Percentiles rank a stretch among this genome's conserved stretches.
phyloP scores from a whole-genome alignment of 75 land plant species.

The Gnetum montanum region DNA sequence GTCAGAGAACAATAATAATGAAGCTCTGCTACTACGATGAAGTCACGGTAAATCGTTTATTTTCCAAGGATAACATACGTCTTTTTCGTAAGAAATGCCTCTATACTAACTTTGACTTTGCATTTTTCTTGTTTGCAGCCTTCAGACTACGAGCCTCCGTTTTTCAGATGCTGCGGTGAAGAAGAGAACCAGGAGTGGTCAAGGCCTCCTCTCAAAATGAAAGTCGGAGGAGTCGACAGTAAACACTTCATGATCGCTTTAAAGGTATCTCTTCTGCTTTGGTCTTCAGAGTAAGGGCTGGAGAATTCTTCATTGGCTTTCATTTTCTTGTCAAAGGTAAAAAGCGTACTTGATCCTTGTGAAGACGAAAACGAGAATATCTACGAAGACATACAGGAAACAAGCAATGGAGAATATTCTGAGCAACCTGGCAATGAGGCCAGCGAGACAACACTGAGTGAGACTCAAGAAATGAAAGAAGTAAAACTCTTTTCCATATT shows the following conservation, averaged over 20 bases:
- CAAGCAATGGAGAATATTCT: constrained; percentile 1
- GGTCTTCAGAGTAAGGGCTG: not conserved
- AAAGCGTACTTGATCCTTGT: constrained; percentile 73
- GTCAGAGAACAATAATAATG: constrained; percentile 91
- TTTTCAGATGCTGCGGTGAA: constrained; percentile 52
- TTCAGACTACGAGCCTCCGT: constrained; percentile 83
- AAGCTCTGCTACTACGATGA: constrained; percentile 90
- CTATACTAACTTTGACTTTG: no score
- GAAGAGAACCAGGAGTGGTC: constrained; percentile 51
- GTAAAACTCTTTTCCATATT: not conserved
- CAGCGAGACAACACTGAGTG: not conserved
- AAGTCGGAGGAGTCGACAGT: constrained; percentile 87
- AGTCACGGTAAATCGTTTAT: constrained; percentile 59
- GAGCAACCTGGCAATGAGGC: not conserved
- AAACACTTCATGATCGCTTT: constrained; percentile 63
- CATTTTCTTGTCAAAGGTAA: constrained; percentile 57
- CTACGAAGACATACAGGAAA: not conserved
- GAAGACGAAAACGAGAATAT: constrained; percentile 35
- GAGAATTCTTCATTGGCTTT: constrained; percentile 2
- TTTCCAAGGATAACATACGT: no score
- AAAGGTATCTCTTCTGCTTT: constrained; percentile 37
- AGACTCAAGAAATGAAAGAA: no score
- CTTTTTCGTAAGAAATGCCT: no score
- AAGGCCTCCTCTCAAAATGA: constrained; percentile 64
- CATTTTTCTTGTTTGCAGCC: constrained; percentile 61